These are phyloP conservation scores for Elsinoe ampelina DNA, from an alignment of 2,329 filamentous ascomycete genomes.

Conservation along the genomic window DNA sequence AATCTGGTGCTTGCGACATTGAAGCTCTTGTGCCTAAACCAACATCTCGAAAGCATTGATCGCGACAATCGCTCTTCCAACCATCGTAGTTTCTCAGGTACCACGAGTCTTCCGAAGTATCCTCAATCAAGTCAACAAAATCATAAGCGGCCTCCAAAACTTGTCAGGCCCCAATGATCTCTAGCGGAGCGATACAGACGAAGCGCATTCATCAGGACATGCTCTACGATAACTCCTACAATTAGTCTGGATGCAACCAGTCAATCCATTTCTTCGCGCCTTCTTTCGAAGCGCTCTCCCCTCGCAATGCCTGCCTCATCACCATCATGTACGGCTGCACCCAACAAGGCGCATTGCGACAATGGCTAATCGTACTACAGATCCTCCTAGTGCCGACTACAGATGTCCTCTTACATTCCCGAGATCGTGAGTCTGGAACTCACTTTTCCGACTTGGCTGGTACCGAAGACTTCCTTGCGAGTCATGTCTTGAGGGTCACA, in stretches of 20 bases:
- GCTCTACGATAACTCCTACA: neutral
- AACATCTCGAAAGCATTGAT: too few species aligned
- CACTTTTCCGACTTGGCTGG: conserved; percentile 70
- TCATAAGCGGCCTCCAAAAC: neutral
- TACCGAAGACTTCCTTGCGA: conserved; percentile 90
- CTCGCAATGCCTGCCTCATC: conserved; percentile 80
- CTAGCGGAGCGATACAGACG: neutral
- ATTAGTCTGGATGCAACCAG: conserved; percentile 64
- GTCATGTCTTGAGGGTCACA: conserved; percentile 87
- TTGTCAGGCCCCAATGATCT: conserved; percentile 3
- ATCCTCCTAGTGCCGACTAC: conserved; percentile 89
- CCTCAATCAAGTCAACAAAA: too few species aligned
- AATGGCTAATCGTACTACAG: conserved; percentile 26
- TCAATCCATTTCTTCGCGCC: conserved; percentile 97
- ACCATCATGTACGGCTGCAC: conserved; percentile 59
- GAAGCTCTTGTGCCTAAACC: too few species aligned
- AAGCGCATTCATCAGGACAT: neutral
- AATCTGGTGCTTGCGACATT: too few species aligned
- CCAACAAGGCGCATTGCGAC: conserved; percentile 11
- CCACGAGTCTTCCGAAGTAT: too few species aligned
- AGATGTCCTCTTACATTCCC: conserved; percentile 77
- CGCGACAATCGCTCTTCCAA: too few species aligned
- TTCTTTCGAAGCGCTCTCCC: conserved; percentile 96
- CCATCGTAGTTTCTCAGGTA: too few species aligned
- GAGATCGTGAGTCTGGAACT: conserved; percentile 75